A percentile compares a stretch with the other conserved stretches of the same genome.
phyloP scores from a whole-genome alignment of 1,139 yeast genomes.

The Torulaspora globosa region DNA sequence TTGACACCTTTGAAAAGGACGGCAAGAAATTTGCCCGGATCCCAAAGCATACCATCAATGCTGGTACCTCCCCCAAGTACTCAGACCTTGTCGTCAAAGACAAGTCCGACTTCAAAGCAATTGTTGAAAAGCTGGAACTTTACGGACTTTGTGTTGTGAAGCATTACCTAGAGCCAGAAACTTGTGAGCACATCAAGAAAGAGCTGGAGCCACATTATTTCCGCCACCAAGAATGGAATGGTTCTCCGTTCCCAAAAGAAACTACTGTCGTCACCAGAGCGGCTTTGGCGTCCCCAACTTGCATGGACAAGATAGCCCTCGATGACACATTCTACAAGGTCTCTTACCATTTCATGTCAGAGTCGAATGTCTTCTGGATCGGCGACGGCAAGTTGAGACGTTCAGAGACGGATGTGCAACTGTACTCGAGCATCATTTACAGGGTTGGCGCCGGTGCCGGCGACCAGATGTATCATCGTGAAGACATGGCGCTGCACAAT shows the following conservation, averaged over 20 bases:
- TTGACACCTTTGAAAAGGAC: constrained; percentile 12
- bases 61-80: not conserved
- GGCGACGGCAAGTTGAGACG: constrained; percentile 27
- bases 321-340: constrained; percentile 11
- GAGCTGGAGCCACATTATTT: constrained; percentile 14
- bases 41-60: constrained; percentile 5
- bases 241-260: constrained; percentile 17
- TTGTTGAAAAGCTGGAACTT: constrained; percentile 11
- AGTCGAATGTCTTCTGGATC: constrained; percentile 27
- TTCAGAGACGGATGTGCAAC: constrained; percentile 30
- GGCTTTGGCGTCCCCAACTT: constrained; percentile 12
- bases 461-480: constrained; percentile 33
- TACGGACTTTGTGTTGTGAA: constrained; percentile 16
- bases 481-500: constrained; percentile 34
- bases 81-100: constrained; percentile 5
- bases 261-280: constrained; percentile 17
- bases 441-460: constrained; percentile 35
- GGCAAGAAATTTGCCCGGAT: constrained; percentile 11
- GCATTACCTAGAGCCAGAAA: constrained; percentile 4
- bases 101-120: constrained; percentile 2
- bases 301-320: constrained; percentile 11
- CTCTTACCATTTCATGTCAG: constrained; percentile 16
- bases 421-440: constrained; percentile 34
- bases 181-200: constrained; percentile 8
- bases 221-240: constrained; percentile 16